These are phyloP conservation scores for Fusarium subglutinans DNA, from an alignment of 2,329 filamentous ascomycete species.

Conservation along the genomic window DNA sequence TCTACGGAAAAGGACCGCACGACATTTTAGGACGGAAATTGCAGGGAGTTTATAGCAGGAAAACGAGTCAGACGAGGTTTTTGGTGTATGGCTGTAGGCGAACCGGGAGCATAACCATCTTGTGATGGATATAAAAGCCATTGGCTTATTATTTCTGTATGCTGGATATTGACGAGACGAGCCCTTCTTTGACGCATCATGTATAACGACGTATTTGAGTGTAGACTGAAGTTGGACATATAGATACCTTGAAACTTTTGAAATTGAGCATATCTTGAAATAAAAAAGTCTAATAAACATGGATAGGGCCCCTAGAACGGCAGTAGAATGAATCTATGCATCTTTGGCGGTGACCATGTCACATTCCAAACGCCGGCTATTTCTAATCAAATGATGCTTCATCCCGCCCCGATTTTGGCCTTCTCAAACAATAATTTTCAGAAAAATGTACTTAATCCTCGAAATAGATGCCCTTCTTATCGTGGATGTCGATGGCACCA, in stretches of 20 bases:
- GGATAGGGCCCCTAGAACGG: not conserved
- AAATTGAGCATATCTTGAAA: not conserved
- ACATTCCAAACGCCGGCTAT: constrained; percentile 42
- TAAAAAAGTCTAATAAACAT: not conserved
- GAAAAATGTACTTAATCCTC: constrained; percentile 70
- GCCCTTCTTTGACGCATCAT: not conserved
- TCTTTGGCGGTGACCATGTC: constrained; percentile 27
- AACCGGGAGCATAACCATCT: not conserved
- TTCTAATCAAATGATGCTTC: constrained; percentile 25
- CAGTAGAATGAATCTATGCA: constrained; percentile 22
- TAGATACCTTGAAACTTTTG: not conserved
- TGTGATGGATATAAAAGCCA: not conserved
- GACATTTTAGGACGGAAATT: constrained; percentile 29
- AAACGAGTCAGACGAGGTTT: not conserved
- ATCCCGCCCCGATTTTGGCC: not conserved
- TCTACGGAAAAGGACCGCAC: constrained; percentile 34
- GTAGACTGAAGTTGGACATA: not conserved
- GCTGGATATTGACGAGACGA: not conserved
- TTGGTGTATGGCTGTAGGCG: not conserved
- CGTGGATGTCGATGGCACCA: constrained; percentile 83
- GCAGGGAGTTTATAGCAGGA: not conserved
- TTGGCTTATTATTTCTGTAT: not conserved
- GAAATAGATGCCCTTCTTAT: constrained; percentile 91
- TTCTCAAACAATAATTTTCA: not conserved
- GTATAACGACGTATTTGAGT: not conserved